Evolutionary conservation across 495 filamentous ascomycete species (phyloP), one percentile per base, ranked within the genome.

Genomic region (Neurospora sp.): DNA sequence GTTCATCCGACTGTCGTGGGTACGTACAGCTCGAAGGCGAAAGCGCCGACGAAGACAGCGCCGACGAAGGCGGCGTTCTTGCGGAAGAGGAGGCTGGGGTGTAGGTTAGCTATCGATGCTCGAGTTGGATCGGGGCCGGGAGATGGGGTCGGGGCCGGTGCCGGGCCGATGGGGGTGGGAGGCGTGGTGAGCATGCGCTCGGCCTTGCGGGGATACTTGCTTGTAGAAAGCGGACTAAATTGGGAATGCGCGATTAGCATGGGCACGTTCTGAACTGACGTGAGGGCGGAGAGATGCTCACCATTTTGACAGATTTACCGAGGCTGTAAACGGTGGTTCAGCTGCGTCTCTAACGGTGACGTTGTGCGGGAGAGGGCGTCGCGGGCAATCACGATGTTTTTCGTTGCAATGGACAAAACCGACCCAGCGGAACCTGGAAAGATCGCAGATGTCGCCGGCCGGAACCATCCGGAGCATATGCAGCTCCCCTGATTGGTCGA

Each of bases 21-120:
- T 21, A 85, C 92, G 73, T 87, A 99, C 96, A 98, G 88, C 86
- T 98, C 92, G 80, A 97, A 95, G 71, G 88, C 92, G 82, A 99
- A 99, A 73, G 94, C 96, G 71, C 88, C 85, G 74, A 84, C 87
- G 83, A 99, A 98, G 78, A 98, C 92, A 42, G 87, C 86, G 70
- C 90, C 93, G 73, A 99, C 86, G 87, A 95, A 97, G 82, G 91
- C 85, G 74, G 88, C 89, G 86, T 99, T 98, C 79, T 86, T 89
- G 81, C 91, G 90, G 86, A 98, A 90, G 77, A 99, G 79, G 79
- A 87, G 80, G 86, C 96, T 98, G 84, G 76, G 83, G 59, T 31
- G 73, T 70, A 48, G 69, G 80, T 83, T 77, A 82, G 78, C 70
- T 39, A 73, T 77, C 59, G 77, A 59, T 75, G 24, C 21, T 71